Base-by-base conservation (phyloP, 1,284 basidiomycete genomes). In the Moniliophthora roreri region DNA sequence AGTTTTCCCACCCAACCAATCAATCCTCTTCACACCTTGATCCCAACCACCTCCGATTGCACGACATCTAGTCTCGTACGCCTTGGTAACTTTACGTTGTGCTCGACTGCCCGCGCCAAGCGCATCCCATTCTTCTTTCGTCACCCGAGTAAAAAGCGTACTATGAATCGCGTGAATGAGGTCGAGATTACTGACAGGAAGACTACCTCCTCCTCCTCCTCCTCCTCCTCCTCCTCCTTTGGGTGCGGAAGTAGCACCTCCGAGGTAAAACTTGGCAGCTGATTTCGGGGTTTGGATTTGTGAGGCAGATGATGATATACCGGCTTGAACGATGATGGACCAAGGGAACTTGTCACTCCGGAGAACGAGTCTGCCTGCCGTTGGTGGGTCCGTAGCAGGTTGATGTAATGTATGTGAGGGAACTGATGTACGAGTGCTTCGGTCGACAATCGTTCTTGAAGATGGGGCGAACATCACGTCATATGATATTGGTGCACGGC, bases 41-140 rank as follows among this genome's bases (percentile, higher is more conserved):
- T 85, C 82, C 85, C 84, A 85, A 15, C 82, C 84, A 13, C 81
- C 82, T 37, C 83, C 84, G 70, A 80, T 75, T 58, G 73, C 74
- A 50, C 73, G 69, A 57, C 86, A 88, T 36, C 85, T 71, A 57
- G 73, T 74, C 64, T 86, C 80, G 62, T 87, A 88, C 45, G 84
- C 84, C 34, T 74, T 73, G 13, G 82, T 77, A 23, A 84, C 76
- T 61, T 77, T 78, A 51, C 76, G 71, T 63, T 83, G 81, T 24
- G 73, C 72, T 2, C 70, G 69, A 58, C 74, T 78, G n/a, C 77
- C 77, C 44, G 76, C 67, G 0, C 83, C 84, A 4, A 88, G 73
- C 0, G 73, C 67, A 38, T 79, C 79, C 85, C 85, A 88, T 61
- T 88, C 86, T 48, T 79, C 75, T 9, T 78, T 76, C 15, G 83